A percentile compares a stretch with the other conserved stretches of the same genome.
phyloP scores from a whole-genome alignment of 345 rosid species.

The Lumnitzera littorea region DNA sequence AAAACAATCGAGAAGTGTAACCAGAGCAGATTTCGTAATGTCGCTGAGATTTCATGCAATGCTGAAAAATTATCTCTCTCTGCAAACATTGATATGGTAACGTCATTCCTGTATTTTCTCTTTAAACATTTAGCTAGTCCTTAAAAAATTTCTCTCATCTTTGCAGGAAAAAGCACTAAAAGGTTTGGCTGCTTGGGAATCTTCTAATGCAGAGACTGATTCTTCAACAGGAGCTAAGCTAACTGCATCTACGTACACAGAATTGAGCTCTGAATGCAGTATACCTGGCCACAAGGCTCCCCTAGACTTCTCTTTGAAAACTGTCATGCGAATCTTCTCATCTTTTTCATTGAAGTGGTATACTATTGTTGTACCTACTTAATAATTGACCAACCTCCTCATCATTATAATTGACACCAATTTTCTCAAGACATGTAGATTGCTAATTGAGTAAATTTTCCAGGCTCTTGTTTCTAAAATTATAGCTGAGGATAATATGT shows the following conservation, averaged over 20 bases:
- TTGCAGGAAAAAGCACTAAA: constrained; percentile 75
- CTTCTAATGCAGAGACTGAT: constrained; percentile 24
- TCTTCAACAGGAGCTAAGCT: constrained; percentile 32
- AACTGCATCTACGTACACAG: constrained; percentile 25
- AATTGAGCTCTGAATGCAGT: constrained; percentile 42
- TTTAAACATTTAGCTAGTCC: neutral
- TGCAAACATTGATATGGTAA: constrained; percentile 76
- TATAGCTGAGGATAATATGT: neutral
- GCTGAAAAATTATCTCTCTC: constrained; percentile 42
- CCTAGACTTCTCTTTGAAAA: constrained; percentile 84
- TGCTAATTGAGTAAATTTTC: too few relatives aligned
- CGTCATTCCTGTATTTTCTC: constrained; percentile 11
- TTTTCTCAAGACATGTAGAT: neutral
- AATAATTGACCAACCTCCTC: too few relatives aligned
- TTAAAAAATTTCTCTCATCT: constrained; percentile 12
- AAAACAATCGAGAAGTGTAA: constrained; percentile 46
- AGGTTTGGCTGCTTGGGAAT: constrained; percentile 59
- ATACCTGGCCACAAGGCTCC: constrained; percentile 60
- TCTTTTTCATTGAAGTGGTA: constrained; percentile 65
- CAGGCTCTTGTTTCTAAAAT: too few relatives aligned
- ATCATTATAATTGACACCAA: too few relatives aligned
- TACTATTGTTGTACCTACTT: constrained; percentile 3
- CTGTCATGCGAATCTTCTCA: constrained; percentile 48
- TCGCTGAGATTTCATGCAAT: constrained; percentile 66
- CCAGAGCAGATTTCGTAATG: constrained; percentile 66